A percentile compares a stretch with the other conserved stretches of the same genome.
Evolutionary conservation across 257 asterid genomes (phyloP).

Genomic region (Nicotiana noctiflora): DNA sequence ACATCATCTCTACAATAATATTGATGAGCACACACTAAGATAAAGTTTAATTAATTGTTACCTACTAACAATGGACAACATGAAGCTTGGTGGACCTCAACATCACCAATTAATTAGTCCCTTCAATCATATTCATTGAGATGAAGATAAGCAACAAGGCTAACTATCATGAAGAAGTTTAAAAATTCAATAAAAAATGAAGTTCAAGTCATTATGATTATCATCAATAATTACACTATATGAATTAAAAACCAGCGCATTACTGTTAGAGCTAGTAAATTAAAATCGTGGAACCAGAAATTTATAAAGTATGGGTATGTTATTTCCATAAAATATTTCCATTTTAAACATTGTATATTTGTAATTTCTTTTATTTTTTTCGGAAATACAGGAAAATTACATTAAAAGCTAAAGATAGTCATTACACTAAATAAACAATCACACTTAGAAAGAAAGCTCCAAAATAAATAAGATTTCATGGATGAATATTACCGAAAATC

Average conservation of each 20-base stretch:
- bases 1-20: background rate
- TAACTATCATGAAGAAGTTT: background rate
- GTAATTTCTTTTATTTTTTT: background rate
- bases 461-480: background rate
- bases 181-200: background rate
- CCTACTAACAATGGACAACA: background rate
- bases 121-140: background rate
- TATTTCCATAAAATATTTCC: background rate
- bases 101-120: background rate
- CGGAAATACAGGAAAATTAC: too few species aligned
- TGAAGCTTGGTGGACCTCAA: conserved; percentile 2
- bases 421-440: background rate
- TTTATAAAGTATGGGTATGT: background rate
- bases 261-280: background rate
- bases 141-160: background rate
- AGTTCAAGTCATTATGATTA: background rate
- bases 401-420: too few species aligned
- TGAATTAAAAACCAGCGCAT: background rate
- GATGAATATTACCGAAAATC: background rate
- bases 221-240: background rate
- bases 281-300: background rate
- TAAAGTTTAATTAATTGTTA: background rate
- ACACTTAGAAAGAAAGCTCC: background rate
- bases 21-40: background rate
- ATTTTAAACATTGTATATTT: background rate